Percentiles rank a stretch among this genome's conserved stretches.
phyloP scores from a whole-genome alignment of 345 rosid species.

The Aquilaria yunnanensis region DNA sequence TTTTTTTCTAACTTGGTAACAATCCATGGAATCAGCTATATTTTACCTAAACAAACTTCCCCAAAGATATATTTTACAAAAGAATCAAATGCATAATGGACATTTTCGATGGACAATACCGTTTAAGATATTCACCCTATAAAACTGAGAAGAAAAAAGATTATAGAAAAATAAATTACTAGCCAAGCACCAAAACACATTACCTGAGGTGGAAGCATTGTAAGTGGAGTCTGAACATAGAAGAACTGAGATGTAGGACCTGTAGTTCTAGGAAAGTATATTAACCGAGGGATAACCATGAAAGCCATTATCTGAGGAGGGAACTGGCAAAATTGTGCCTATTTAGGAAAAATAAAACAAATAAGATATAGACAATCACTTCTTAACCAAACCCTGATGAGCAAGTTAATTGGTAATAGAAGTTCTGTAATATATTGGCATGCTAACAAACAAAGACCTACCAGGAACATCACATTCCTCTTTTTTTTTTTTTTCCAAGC shows the following conservation, averaged over 20 bases:
- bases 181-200: background rate
- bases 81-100: background rate
- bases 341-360: conserved; percentile 6
- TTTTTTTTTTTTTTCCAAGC: conserved; percentile 82
- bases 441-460: conserved; percentile 2
- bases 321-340: conserved; percentile 94
- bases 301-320: conserved; percentile 72
- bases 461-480: conserved; percentile 95
- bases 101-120: no score
- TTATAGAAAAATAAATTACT: no score
- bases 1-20: no score
- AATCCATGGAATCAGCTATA: no score
- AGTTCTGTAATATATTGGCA: background rate
- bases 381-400: background rate
- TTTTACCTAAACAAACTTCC: background rate
- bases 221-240: conserved; percentile 69
- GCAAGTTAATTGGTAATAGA: background rate
- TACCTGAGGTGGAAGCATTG: conserved; percentile 82
- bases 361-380: background rate
- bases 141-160: background rate
- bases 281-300: conserved; percentile 69
- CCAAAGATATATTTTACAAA: background rate
- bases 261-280: conserved; percentile 72
- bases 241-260: conserved; percentile 79
- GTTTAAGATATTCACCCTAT: no score